These are phyloP conservation scores for Candida dubliniensis DNA, from an alignment of 1,139 yeast species.

Conservation along the genomic window DNA sequence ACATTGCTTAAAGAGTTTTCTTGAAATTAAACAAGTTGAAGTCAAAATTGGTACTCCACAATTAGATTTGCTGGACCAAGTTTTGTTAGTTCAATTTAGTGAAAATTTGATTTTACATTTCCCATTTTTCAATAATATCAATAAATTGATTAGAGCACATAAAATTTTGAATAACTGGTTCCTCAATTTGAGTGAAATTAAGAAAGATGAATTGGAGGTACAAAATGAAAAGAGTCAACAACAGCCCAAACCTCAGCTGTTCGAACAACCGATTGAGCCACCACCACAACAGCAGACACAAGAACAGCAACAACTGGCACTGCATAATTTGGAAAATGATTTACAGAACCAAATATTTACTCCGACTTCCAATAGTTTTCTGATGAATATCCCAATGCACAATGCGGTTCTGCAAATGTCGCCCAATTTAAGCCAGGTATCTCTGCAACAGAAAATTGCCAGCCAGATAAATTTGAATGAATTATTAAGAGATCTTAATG, in stretches of 20 bases:
- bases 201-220: conserved; percentile 10
- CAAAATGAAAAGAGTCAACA: conserved; percentile 2
- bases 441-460: conserved; percentile 11
- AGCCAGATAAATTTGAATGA: conserved; percentile 14
- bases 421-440: conserved; percentile 3
- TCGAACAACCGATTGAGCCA: conserved; percentile 1
- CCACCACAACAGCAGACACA: conserved; percentile 1
- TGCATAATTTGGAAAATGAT: not conserved
- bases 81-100: conserved; percentile 19
- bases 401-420: not conserved
- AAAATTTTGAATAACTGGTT: conserved; percentile 29
- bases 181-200: conserved; percentile 23
- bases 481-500: conserved; percentile 13
- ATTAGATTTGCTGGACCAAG: conserved; percentile 14
- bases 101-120: conserved; percentile 28
- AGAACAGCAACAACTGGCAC: not conserved
- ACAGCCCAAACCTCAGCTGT: not conserved
- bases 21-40: conserved; percentile 24
- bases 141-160: conserved; percentile 29
- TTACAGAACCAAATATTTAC: not conserved
- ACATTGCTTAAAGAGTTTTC: conserved; percentile 31
- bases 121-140: conserved; percentile 32
- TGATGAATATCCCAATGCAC: not conserved
- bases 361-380: not conserved
- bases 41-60: conserved; percentile 10